phyloP scores from a whole-genome alignment of 495 filamentous ascomycete genomes.

The Zalerion maritima region DNA sequence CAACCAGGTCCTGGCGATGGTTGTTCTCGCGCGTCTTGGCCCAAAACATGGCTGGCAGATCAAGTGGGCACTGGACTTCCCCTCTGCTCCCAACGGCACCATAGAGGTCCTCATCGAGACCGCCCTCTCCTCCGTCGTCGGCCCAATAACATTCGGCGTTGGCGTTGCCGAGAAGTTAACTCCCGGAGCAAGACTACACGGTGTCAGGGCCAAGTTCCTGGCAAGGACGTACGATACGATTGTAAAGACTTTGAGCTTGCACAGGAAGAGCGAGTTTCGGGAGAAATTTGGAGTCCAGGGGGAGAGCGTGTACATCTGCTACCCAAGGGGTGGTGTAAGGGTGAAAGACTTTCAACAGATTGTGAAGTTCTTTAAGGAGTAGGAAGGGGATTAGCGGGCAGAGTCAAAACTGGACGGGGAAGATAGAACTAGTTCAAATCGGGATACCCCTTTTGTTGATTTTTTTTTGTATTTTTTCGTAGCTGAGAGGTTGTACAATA shows the following conservation, averaged over 20 bases:
- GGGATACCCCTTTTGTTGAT: too few species aligned
- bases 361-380: conserved; percentile 4
- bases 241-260: conserved; percentile 60
- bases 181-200: conserved; percentile 61
- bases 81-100: conserved; percentile 56
- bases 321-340: conserved; percentile 29
- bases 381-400: too few species aligned
- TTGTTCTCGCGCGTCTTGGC: conserved; percentile 58
- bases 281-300: conserved; percentile 70
- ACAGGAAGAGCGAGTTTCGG: conserved; percentile 72
- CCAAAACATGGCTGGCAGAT: conserved; percentile 72
- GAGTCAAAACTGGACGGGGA: too few species aligned
- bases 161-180: conserved; percentile 53
- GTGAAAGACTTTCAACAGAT: conserved; percentile 4
- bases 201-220: conserved; percentile 56
- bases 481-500: too few species aligned
- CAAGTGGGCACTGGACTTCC: conserved; percentile 81
- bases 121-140: conserved; percentile 55
- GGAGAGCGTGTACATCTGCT: conserved; percentile 67
- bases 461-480: too few species aligned
- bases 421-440: too few species aligned
- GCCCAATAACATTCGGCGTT: conserved; percentile 63
- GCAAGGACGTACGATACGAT: conserved; percentile 63
- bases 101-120: conserved; percentile 69
- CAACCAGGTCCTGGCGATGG: conserved; percentile 51